Evolutionary conservation across 2,329 filamentous ascomycete genomes (phyloP).

Genomic region (Monilinia fructicola): DNA sequence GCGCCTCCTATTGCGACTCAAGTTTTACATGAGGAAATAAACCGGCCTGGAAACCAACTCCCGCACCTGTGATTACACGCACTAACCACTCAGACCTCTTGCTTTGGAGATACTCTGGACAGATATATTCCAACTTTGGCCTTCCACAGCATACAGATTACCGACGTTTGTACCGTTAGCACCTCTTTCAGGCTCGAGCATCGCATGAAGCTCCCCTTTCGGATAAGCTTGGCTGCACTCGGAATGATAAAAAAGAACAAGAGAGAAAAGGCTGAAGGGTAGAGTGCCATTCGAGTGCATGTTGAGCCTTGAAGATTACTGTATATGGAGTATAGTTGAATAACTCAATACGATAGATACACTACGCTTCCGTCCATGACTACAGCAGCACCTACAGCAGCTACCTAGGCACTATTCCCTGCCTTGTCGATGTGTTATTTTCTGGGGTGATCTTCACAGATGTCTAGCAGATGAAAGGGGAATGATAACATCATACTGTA

Average conservation of each 20-base stretch:
- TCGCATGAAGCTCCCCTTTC: slow-evolving; percentile 7
- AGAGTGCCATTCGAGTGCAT: slow-evolving; percentile 8
- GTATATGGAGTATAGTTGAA: slow-evolving; percentile 2
- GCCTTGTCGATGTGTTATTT: slow-evolving; percentile 11
- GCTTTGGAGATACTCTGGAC: background rate
- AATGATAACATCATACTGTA: background rate
- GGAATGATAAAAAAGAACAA: slow-evolving; percentile 3
- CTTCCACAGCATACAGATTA: slow-evolving; percentile 13
- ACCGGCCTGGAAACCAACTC: slow-evolving; percentile 7
- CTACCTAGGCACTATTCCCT: background rate
- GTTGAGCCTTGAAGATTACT: slow-evolving; percentile 10
- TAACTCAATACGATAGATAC: background rate
- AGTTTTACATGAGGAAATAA: slow-evolving; percentile 18
- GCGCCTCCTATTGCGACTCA: slow-evolving; percentile 19
- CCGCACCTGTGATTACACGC: slow-evolving; percentile 12
- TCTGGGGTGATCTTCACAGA: slow-evolving; percentile 13
- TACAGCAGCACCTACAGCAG: background rate
- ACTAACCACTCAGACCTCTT: slow-evolving; percentile 16
- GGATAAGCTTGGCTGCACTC: background rate
- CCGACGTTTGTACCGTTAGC: background rate
- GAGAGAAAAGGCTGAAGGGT: slow-evolving; percentile 8
- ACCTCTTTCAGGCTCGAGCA: background rate
- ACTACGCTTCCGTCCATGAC: slow-evolving; percentile 9
- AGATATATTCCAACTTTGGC: slow-evolving; percentile 12
- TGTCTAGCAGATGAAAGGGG: background rate